Base-by-base conservation (phyloP, 2,329 filamentous ascomycete species). In the Penicillium sp. region DNA sequence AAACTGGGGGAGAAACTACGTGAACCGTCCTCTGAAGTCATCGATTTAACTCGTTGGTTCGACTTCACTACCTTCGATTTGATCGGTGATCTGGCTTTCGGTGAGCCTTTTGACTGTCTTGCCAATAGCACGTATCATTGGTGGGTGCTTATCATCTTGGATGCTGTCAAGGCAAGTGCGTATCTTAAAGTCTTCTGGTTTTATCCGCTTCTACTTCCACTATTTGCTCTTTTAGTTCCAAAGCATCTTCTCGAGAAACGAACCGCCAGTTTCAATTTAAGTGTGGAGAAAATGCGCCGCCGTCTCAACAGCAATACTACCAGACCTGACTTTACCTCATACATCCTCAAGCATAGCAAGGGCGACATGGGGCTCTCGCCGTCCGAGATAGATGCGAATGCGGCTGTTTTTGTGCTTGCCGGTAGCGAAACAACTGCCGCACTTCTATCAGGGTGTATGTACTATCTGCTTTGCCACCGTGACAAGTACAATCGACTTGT, bases 1-100 rank as follows among this genome's bases (percentile, higher is more conserved):
- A 63, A 60, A 35, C 54, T 70, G 3, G 53, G 52, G 9, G 54
- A 35, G 7, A 8, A 58, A 6, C 25, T 61, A 13, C 51, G 51
- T 3, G 53, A 19, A 8, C 16, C 56, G 0, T 3, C 8, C 5
- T 50, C 53, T 4, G 25, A 33, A 2, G 25, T 53, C 10, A 57
- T 68, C 16, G 63, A 69, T 16, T 57, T 69, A 19, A 55, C 54
- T 0, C 57, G 55, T 16, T 69, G 65, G 65, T 63, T 65, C 46
- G 68, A 69, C 48, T 69, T 66, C 50, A 65, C 60, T 6, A 71
- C 70, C 11, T 75, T 75, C 54, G 72, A 75, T 43, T 57, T 73
- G 5, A 74, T 73, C 52, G 72, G 72, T 13, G 71, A 74, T 27
- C 61, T 74, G 6, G 64, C 67, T 7, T 74, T 73, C 44, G 71